Evolutionary conservation across 202 grass and related monocot genomes (phyloP).

Genomic region (Saccharum hybrid): DNA sequence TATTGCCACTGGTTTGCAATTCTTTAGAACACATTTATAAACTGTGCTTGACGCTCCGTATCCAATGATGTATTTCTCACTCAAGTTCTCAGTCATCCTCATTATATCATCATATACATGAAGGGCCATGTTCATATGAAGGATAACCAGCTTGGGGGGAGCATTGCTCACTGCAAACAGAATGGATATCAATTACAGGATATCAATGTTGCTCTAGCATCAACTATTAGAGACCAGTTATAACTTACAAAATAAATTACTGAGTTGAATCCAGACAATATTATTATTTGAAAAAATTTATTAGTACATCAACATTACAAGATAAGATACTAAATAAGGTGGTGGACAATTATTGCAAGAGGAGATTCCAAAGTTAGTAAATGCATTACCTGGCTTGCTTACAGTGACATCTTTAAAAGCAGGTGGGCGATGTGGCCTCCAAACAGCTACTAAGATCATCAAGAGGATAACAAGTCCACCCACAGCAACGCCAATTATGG

Average conservation of each 20-base stretch:
- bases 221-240: neutral
- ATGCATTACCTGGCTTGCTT: slow-evolving; percentile 83
- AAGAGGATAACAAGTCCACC: slow-evolving; percentile 86
- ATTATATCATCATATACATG: slow-evolving; percentile 99
- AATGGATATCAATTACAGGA: slow-evolving; percentile 29
- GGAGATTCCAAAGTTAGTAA: neutral
- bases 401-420: slow-evolving; percentile 71
- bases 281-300: neutral
- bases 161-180: slow-evolving; percentile 65
- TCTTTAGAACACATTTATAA: slow-evolving; percentile 96
- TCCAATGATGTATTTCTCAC: slow-evolving; percentile 97
- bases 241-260: neutral
- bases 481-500: slow-evolving; percentile 86
- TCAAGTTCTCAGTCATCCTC: slow-evolving; percentile 98
- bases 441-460: slow-evolving; percentile 86
- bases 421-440: slow-evolving; percentile 68
- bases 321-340: neutral
- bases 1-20: slow-evolving; percentile 92
- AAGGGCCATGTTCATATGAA: slow-evolving; percentile 98
- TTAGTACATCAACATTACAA: neutral
- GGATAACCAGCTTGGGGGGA: slow-evolving; percentile 90
- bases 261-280: slow-evolving; percentile 2
- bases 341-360: slow-evolving; percentile 1
- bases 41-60: slow-evolving; percentile 98
- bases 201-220: slow-evolving; percentile 32